These are phyloP conservation scores for Schizophyllum amplum DNA, from an alignment of 1,284 basidiomycete species.

Conservation along the genomic window DNA sequence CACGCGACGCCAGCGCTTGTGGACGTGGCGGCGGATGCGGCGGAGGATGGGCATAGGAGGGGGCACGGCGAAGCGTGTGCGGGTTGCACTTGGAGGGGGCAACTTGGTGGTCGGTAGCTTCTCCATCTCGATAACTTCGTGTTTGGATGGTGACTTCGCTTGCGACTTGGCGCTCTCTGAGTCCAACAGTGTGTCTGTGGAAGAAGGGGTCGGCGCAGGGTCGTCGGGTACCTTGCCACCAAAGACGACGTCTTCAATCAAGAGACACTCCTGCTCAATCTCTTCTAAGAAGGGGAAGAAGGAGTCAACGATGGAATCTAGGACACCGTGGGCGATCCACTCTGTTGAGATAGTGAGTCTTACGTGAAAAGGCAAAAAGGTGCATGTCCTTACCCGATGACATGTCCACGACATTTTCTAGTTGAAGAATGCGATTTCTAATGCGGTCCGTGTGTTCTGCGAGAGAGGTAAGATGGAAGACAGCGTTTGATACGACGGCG, in stretches of 20 bases:
- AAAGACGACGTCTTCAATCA: constrained; percentile 69
- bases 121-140: background rate
- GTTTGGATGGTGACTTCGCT: background rate
- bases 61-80: background rate
- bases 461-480: background rate
- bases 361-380: background rate
- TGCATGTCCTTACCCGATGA: constrained; percentile 50
- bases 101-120: background rate
- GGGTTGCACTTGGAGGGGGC: background rate
- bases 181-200: background rate
- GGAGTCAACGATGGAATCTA: constrained; percentile 92
- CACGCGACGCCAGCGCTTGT: background rate
- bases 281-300: constrained; percentile 86
- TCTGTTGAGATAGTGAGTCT: constrained; percentile 35
- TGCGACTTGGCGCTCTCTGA: background rate
- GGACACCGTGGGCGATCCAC: constrained; percentile 91
- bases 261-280: constrained; percentile 77
- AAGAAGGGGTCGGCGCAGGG: background rate
- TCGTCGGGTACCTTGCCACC: constrained; percentile 15
- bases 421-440: constrained; percentile 55
- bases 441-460: constrained; percentile 79
- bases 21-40: background rate
- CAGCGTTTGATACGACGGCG: background rate
- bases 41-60: background rate
- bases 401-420: constrained; percentile 53